These are phyloP conservation scores for Colletotrichum sp. DNA, from an alignment of 2,329 filamentous ascomycete genomes.

Conservation along the genomic window DNA sequence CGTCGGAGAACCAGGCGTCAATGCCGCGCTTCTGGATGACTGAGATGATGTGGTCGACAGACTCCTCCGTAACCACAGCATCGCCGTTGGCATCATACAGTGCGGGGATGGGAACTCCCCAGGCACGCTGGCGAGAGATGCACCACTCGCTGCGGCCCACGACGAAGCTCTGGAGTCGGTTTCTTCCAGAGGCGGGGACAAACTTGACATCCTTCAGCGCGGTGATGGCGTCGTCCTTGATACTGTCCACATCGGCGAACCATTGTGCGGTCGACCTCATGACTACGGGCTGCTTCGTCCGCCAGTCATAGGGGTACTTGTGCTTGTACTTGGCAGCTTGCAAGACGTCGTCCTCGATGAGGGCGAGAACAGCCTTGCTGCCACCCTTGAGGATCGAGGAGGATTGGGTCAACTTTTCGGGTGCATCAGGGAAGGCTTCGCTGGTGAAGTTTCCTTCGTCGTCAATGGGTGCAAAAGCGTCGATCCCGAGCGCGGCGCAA, in stretches of 20 bases:
- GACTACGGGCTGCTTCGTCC: constrained; percentile 91
- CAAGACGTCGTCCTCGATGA: constrained; percentile 72
- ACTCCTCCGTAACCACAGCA: constrained; percentile 79
- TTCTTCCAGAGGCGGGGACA: constrained; percentile 75
- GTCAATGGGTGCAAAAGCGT: constrained; percentile 82
- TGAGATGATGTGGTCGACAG: constrained; percentile 83
- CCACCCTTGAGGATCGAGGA: constrained; percentile 76
- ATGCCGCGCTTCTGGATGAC: constrained; percentile 79
- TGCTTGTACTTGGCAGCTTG: constrained; percentile 76
- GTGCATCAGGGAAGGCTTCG: constrained; percentile 76
- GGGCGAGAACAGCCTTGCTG: constrained; percentile 69
- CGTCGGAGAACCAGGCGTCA: constrained; percentile 95
- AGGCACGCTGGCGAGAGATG: constrained; percentile 92
- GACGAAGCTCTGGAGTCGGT: constrained; percentile 83
- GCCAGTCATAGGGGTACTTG: constrained; percentile 98
- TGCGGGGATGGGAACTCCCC: constrained; percentile 96
- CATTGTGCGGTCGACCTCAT: constrained; percentile 93
- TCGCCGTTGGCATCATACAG: constrained; percentile 77
- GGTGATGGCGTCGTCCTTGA: constrained; percentile 75
- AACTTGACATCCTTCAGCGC: constrained; percentile 78
- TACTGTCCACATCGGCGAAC: constrained; percentile 90
- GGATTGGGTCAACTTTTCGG: constrained; percentile 67
- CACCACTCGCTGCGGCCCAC: constrained; percentile 94
- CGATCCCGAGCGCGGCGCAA: constrained; percentile 73
- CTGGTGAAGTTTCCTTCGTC: constrained; percentile 81